Evolutionary conservation across 805 yeast genomes (phyloP).

Genomic region (Metschnikowia cubensis): DNA sequence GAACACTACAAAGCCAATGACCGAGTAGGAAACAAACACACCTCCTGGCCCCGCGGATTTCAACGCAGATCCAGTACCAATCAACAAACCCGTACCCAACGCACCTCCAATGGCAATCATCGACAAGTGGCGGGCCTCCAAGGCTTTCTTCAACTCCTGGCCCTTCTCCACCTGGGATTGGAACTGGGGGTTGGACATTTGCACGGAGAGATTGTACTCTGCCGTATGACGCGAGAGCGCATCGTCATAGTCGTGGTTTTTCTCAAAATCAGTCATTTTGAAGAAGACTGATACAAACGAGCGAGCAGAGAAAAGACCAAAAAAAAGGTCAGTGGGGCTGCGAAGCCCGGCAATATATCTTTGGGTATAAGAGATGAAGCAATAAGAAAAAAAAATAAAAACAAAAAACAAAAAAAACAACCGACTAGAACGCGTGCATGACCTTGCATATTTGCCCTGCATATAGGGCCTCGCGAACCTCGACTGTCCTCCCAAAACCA

Average conservation of each 20-base stretch:
- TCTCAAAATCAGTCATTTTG: slow-evolving; percentile 16
- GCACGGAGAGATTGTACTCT: slow-evolving; percentile 45
- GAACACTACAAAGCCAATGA: slow-evolving; percentile 69
- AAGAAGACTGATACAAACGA: neutral
- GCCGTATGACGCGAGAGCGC: slow-evolving; percentile 41
- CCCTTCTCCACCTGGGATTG: slow-evolving; percentile 37
- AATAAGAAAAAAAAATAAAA: no score
- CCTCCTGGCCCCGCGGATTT: slow-evolving; percentile 69
- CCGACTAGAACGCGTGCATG: neutral
- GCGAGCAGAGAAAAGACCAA: neutral
- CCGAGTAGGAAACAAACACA: slow-evolving; percentile 58
- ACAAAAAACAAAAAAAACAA: neutral
- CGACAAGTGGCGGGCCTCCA: slow-evolving; percentile 52
- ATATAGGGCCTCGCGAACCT: no score
- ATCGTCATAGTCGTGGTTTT: slow-evolving; percentile 25
- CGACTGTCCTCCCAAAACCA: no score
- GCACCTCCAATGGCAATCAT: slow-evolving; percentile 85
- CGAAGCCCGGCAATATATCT: neutral
- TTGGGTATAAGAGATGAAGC: no score
- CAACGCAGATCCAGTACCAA: slow-evolving; percentile 72
- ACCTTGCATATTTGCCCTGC: neutral
- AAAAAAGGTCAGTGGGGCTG: neutral
- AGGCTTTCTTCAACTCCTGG: slow-evolving; percentile 37
- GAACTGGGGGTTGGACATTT: slow-evolving; percentile 41
- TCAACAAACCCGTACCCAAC: slow-evolving; percentile 73